A percentile compares a stretch with the other conserved stretches of the same genome.
These are phyloP conservation scores for Stereum hirsutum DNA, from an alignment of 1,284 basidiomycete species.

Conservation along the genomic window DNA sequence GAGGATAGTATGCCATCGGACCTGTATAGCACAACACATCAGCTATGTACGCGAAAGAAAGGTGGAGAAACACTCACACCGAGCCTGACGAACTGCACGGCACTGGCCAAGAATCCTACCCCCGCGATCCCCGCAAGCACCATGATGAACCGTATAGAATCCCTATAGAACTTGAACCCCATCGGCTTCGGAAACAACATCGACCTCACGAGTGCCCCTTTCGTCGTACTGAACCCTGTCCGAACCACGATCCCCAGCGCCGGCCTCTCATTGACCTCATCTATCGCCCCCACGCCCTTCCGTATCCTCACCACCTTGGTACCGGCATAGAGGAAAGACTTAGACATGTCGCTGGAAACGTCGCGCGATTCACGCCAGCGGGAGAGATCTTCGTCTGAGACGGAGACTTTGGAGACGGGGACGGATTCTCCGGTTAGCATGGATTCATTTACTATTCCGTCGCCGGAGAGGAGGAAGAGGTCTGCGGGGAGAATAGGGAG, in stretches of 20 bases:
- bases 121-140: slow-evolving; percentile 86
- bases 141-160: slow-evolving; percentile 94
- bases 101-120: slow-evolving; percentile 83
- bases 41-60: background rate
- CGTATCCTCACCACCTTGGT: slow-evolving; percentile 92
- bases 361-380: slow-evolving; percentile 67
- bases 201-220: slow-evolving; percentile 90
- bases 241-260: slow-evolving; percentile 88
- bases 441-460: slow-evolving; percentile 97
- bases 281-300: slow-evolving; percentile 46
- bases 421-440: slow-evolving; percentile 98
- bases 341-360: slow-evolving; percentile 63
- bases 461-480: slow-evolving; percentile 86
- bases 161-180: slow-evolving; percentile 95
- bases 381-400: slow-evolving; percentile 63
- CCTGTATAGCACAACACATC: slow-evolving; percentile 30
- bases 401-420: slow-evolving; percentile 81
- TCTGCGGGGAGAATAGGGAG: slow-evolving; percentile 85
- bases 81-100: slow-evolving; percentile 87
- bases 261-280: slow-evolving; percentile 41
- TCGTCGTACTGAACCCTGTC: slow-evolving; percentile 96
- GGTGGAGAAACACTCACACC: slow-evolving; percentile 41
- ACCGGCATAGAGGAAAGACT: slow-evolving; percentile 87
- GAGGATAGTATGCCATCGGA: slow-evolving; percentile 86
- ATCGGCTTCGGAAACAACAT: slow-evolving; percentile 99